Evolutionary conservation across 2,329 filamentous ascomycete species (phyloP), one percentile per base, ranked within the genome.

Genomic region (Fusarium concolor): DNA sequence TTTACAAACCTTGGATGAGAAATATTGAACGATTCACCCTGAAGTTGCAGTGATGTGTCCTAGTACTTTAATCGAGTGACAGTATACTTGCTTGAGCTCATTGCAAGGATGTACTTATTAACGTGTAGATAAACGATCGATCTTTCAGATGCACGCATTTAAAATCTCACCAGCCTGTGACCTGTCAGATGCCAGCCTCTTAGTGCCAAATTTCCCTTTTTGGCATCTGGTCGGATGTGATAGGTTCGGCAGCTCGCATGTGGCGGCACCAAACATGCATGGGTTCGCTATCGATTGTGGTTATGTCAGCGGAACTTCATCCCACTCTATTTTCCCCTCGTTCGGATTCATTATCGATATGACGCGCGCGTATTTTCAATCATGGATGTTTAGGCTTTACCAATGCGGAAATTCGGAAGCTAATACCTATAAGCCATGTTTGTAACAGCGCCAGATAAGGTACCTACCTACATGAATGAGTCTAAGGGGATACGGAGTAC

Each of bases 341-440:
- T 24, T 62, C 29, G 50, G 42, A 28, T 33, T n/a, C 43, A 39
- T 59, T 29, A 39, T 47, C n/a, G 9, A 47, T 47, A 15, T 18
- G 43, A 58, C 60, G 60, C 60, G 58, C 58, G 60, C 37, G 60
- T 49, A 62, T 62, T 62, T 57, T 33, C 26, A 62, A 63, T 62
- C 50, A 44, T 11, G 2, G 22, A 12, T 41, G 45, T 45, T 18
- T 37, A 24, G 28, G 17, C 2, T 26, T n/a, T 28, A 49, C 18
- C 42, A 17, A 22, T 18, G 5, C 14, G n/a, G 6, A 31, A 18
- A 46, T 20, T 29, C n/a, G 22, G 29, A 31, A 28, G 17, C 33
- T 26, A 14, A 6, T 29, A 26, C 24, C 24, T 6, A 52, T 44
- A 24, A 45, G 28, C 10, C 49, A 33, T 26, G 22, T 44, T 44